Evolutionary conservation across 805 yeast species (phyloP), one percentile per base, ranked within the genome.

Genomic region (Sugiyamaella smithiae): DNA sequence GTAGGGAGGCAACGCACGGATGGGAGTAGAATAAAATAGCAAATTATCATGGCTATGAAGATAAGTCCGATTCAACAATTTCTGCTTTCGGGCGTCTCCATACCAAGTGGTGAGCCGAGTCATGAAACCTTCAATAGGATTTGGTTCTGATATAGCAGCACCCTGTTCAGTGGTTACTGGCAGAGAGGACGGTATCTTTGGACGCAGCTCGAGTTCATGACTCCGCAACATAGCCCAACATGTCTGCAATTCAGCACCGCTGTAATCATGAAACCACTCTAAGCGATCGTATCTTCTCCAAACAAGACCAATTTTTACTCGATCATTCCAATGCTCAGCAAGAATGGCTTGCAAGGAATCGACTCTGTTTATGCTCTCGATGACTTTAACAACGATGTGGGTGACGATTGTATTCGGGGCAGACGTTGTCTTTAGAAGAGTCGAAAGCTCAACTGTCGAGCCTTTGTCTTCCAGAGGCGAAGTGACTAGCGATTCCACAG

Each of bases 91-190:
- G 7, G 72, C 49, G 11, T 54, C 57, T 0, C 88, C 88, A 4
- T 64, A 60, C 49, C 76, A 71, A 38, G 78, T 73, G 0, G 82
- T 74, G 25, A 84, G 61, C 43, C 82, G 73, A 2, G 78, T 68
- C 17, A 90, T 63, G 61, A 85, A 89, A 0, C 98, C 98, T 67
- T 91, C 98, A 7, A 88, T 64, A 0, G 96, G 82, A 0, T 67
- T 45, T 0, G 97, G 97, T 60, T 85, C 95, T 0, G 54, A 43
- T 16, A 72, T 6, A 7, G 45, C 37, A 6, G 51, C 48, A 1
- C 62, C 65, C 14, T 56, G 51, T 16, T 46, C 49, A 17, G 48
- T 43, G 11, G 44, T 45, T 5, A 67, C 59, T 8, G 46, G 46
- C 5, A 57, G 55, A 2, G 68, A 60, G 35, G 60, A 61, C 9